A percentile compares a stretch with the other conserved stretches of the same genome.
phyloP scores from a whole-genome alignment of 108 stramenopile species.

The Cyclotella kingstonii region DNA sequence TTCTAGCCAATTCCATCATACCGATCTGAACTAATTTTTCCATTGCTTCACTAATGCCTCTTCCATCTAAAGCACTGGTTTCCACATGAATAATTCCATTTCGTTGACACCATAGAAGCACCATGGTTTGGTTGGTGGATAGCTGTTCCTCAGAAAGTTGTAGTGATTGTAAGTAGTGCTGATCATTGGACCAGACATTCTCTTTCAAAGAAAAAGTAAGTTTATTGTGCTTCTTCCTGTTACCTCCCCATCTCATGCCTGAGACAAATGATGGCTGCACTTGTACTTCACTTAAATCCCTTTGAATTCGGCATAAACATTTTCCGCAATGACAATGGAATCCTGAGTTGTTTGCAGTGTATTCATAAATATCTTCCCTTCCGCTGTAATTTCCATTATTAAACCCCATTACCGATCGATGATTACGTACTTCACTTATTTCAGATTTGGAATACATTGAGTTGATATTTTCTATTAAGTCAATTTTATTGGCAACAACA shows the following conservation, averaged over 20 bases:
- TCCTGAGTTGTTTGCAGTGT: slow-evolving; percentile 25
- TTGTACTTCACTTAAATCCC: too few species aligned
- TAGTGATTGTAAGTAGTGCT: slow-evolving; percentile 63
- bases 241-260: too few species aligned
- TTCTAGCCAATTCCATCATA: slow-evolving; percentile 30
- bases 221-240: slow-evolving; percentile 43
- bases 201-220: slow-evolving; percentile 42
- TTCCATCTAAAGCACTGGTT: slow-evolving; percentile 66
- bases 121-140: slow-evolving; percentile 68
- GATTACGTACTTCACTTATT: not conserved
- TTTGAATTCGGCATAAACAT: not conserved
- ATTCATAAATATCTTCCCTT: slow-evolving; percentile 72
- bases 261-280: slow-evolving; percentile 8
- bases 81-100: slow-evolving; percentile 77
- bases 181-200: slow-evolving; percentile 52
- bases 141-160: slow-evolving; percentile 68
- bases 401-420: slow-evolving; percentile 64
- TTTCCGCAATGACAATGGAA: not conserved
- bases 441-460: slow-evolving; percentile 1
- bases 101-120: slow-evolving; percentile 73
- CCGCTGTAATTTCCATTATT: slow-evolving; percentile 50
- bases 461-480: slow-evolving; percentile 46
- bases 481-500: slow-evolving; percentile 80
- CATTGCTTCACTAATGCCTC: slow-evolving; percentile 65
- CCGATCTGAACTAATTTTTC: slow-evolving; percentile 47